These are phyloP conservation scores for Metschnikowia koreensis DNA, from an alignment of 805 yeast genomes.

Conservation along the genomic window DNA sequence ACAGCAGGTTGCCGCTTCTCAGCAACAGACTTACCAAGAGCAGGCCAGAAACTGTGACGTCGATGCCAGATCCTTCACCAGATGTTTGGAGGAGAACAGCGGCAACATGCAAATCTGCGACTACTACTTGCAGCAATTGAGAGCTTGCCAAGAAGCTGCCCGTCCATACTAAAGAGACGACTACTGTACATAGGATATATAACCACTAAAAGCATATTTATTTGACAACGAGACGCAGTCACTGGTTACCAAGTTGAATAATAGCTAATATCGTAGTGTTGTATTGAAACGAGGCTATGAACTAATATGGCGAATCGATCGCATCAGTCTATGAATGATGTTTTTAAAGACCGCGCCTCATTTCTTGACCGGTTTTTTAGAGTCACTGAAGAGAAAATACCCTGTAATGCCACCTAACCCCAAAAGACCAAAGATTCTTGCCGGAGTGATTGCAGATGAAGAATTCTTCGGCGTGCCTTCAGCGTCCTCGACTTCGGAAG, in stretches of 20 bases:
- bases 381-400: constrained; percentile 14
- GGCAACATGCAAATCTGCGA: constrained; percentile 98
- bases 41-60: constrained; percentile 71
- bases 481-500: constrained; percentile 35
- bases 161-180: constrained; percentile 56
- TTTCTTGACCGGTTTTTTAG: constrained; percentile 1
- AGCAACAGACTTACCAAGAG: constrained; percentile 35
- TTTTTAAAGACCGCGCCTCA: not conserved
- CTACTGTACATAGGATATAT: not conserved
- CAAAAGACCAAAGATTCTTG: constrained; percentile 14
- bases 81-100: constrained; percentile 87
- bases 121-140: constrained; percentile 93
- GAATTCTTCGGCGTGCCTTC: constrained; percentile 9
- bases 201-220: constrained; percentile 1
- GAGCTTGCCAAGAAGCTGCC: constrained; percentile 95
- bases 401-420: constrained; percentile 21
- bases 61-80: constrained; percentile 93
- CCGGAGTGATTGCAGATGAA: constrained; percentile 5
- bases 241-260: not conserved
- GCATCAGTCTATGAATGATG: not conserved
- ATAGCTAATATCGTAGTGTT: too few relatives aligned
- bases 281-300: not conserved
- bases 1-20: constrained; percentile 39
- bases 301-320: not conserved
- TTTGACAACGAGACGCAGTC: not conserved